These are phyloP conservation scores for Paracamarosporium sp. DNA, from an alignment of 2,329 filamentous ascomycete genomes.

Conservation along the genomic window DNA sequence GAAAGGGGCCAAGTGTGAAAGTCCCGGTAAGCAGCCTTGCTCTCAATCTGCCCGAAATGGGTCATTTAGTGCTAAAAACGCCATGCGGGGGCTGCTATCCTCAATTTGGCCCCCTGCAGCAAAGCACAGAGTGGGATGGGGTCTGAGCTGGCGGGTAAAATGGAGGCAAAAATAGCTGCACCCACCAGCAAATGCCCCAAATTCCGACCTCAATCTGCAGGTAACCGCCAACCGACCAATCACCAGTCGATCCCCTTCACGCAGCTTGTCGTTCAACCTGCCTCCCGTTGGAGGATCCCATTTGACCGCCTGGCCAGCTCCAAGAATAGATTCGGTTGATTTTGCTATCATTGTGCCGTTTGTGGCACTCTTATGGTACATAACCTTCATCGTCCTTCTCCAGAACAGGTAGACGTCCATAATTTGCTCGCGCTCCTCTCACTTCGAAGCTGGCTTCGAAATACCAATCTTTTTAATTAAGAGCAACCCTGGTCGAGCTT, in stretches of 20 bases:
- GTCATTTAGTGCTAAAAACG: conserved; percentile 41
- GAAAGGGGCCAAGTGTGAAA: conserved; percentile 27
- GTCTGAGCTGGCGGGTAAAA: conserved; percentile 41
- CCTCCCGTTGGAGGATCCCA: conserved; percentile 35
- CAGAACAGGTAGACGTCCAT: conserved; percentile 50
- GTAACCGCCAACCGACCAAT: conserved; percentile 38
- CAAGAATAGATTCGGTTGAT: conserved; percentile 57
- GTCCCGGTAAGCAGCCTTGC: conserved; percentile 26
- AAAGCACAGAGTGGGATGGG: conserved; percentile 9
- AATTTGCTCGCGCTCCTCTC: conserved; percentile 54
- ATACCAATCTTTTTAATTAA: conserved; percentile 56
- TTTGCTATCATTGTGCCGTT: conserved; percentile 47
- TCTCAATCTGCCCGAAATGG: conserved; percentile 28
- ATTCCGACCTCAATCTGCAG: conserved; percentile 39
- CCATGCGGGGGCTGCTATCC: conserved; percentile 32
- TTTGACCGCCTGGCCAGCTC: conserved; percentile 39
- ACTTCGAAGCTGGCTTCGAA: conserved; percentile 54
- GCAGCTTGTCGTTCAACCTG: conserved; percentile 36
- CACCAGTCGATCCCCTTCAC: conserved; percentile 17
- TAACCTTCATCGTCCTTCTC: conserved; percentile 39
- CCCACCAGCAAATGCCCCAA: conserved; percentile 41
- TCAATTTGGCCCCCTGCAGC: conserved; percentile 3
- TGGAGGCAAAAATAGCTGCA: conserved; percentile 48
- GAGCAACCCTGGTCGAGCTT: conserved; percentile 48
- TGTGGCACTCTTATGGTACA: conserved; percentile 56